Percentiles rank a stretch among this genome's conserved stretches.
phyloP scores from a whole-genome alignment of 257 asterid species.

The Nicotiana noctiflora region DNA sequence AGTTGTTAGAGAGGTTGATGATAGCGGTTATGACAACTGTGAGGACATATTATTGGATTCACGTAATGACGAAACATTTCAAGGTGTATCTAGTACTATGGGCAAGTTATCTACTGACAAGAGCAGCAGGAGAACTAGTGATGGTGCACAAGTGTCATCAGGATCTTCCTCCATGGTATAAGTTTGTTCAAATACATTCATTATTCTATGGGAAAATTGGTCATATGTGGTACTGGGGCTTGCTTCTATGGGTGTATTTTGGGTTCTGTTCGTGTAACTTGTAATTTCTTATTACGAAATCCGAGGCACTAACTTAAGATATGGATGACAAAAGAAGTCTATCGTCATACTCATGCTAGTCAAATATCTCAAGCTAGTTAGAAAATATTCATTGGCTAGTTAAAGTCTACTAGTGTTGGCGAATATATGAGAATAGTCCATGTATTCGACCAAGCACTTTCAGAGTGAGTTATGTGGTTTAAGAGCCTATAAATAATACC shows the following conservation, averaged over 20 bases:
- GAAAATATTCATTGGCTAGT: not conserved
- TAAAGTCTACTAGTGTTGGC: not conserved
- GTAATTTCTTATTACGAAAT: not conserved
- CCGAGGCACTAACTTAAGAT: not conserved
- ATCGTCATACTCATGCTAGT: not conserved
- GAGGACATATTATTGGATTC: slow-evolving; percentile 62
- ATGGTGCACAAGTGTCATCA: slow-evolving; percentile 32
- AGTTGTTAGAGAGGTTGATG: slow-evolving; percentile 63
- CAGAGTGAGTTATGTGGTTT: not conserved
- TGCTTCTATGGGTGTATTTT: not conserved
- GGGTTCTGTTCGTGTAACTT: not conserved
- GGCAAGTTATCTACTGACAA: slow-evolving; percentile 33
- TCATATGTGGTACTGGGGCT: not conserved
- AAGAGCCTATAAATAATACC: not conserved
- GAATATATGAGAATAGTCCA: not conserved
- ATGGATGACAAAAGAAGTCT: not conserved
- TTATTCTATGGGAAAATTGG: not conserved
- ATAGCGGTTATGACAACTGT: slow-evolving; percentile 71
- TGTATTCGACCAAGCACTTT: not conserved
- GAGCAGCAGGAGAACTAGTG: slow-evolving; percentile 26
- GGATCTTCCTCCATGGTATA: slow-evolving; percentile 49
- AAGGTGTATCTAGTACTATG: slow-evolving; percentile 35
- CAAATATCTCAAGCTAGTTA: not conserved
- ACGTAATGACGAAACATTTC: slow-evolving; percentile 79
- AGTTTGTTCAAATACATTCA: slow-evolving; percentile 4